Base-by-base conservation (phyloP, 345 rosid genomes). In the Pistacia vera region DNA sequence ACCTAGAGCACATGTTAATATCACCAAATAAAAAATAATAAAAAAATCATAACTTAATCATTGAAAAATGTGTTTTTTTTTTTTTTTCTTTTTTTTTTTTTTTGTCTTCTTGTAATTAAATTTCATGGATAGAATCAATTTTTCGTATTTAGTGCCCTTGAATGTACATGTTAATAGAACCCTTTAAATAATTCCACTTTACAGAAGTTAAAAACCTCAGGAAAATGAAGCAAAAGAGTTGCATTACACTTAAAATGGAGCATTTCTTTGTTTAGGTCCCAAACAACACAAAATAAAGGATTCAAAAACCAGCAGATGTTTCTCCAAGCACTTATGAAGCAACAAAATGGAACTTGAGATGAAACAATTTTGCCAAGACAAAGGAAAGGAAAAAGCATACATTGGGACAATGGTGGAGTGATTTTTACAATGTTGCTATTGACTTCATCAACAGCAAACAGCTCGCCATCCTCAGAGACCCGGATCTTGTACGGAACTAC, bases 371-470 rank as follows among this genome's bases (percentile, higher is more conserved):
- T 38, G 12, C 33, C 2, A 13, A 25, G 17, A 65, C 28, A 67
- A 66, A 68, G 28, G 35, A n/a, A 48, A 60, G 35, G 63, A 75
- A 16, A 25, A 68, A 80, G 41, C 85, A 22, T 88, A 93, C 99
- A 95, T 75, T 90, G 98, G 35, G 99, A 95, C 81, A 93, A 82
- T 8, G 98, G 99, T 68, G 99, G 99, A 82, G 99, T 95, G 74
- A 95, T 93, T 87, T 93, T 93, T 68, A 95, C 94, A 81, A 95
- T 82, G 87, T 95, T 93, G 90, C 97, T 93, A 68, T 90, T 90
- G 70, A 88, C 85, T 83, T 88, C 92, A 86, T 95, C 99, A 80
- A 93, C 97, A 72, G 98, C 97, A 79, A 81, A 95, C 17, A 93
- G 82, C 83, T 95, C 97, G 3, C 98, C 95, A 75, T 92, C 97